Base-by-base conservation (phyloP, 129 eudicot species). In the Chrysanthemum seticuspe region DNA sequence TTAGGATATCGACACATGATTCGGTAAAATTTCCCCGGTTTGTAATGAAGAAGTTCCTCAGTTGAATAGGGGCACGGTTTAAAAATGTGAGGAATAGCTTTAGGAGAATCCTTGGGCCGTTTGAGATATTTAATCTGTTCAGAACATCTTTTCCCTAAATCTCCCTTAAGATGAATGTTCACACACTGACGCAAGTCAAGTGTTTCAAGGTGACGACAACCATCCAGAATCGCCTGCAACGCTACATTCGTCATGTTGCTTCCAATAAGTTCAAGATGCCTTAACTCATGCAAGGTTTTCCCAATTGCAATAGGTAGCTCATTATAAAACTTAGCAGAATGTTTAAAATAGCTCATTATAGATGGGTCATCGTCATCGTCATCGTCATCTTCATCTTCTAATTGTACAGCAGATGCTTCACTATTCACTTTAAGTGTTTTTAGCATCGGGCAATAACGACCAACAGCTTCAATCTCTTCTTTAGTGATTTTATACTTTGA, bases 381-480 rank as follows among this genome's bases (percentile, higher is more conserved):
- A 31, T 31, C 36, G 36, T 31, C 36, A 31, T 31, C 36, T 31
- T 31, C 36, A 31, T 31, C 36, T 31, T 31, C 36, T 31, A 31
- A 31, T 2, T 0, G 0, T 36, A 7, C 45, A 5, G 45, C 47
- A 40, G 9, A 1, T 40, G 1, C 10, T 6, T 6, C 47, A 40
- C 10, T 40, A 6, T 40, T 40, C 47, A 10, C 19, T 13, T 4
- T 53, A 14, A 53, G 13, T 53, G 4, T 53, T 53, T 53, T 53
- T 53, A 53, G 58, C 58, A 53, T 13, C 2, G 58, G 58, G 58
- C 58, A 53, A 53, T 53, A 53, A 53, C 58, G 58, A 15, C 58
- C 58, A 14, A 15, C 58, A 53, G 18, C 58, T 53, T 53, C 58
- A 53, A 53, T 15, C 6, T 14, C 58, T 53, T 3, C 19, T 53